phyloP scores from a whole-genome alignment of 1,284 basidiomycete species.

The Naganishia sp. region DNA sequence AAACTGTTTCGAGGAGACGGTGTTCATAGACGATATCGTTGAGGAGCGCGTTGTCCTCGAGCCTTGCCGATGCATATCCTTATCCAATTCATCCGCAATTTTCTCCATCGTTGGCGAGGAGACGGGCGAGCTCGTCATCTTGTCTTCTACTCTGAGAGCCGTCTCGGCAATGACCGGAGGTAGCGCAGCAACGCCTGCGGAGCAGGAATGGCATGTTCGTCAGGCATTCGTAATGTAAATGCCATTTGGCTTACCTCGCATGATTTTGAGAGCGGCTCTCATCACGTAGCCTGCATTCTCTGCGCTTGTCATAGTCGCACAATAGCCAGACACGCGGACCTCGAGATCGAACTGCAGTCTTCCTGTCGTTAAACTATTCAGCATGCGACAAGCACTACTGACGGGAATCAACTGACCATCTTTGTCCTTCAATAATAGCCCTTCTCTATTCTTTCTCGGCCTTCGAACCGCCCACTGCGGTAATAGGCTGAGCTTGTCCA shows the following conservation, averaged over 20 bases:
- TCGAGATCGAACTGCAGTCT: conserved; percentile 63
- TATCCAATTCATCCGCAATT: conserved; percentile 16
- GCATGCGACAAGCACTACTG: background rate
- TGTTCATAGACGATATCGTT: conserved; percentile 33
- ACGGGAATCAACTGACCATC: conserved; percentile 18
- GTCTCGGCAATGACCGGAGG: conserved; percentile 57
- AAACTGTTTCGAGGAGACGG: conserved; percentile 28
- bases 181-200: conserved; percentile 64
- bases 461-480: conserved; percentile 48
- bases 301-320: conserved; percentile 63
- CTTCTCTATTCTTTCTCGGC: conserved; percentile 32
- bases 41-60: conserved; percentile 6
- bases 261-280: conserved; percentile 70
- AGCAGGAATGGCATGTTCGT: conserved; percentile 6
- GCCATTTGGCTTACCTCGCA: conserved; percentile 62
- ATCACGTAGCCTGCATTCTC: conserved; percentile 71
- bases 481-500: conserved; percentile 42
- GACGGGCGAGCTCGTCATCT: conserved; percentile 15
- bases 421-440: conserved; percentile 22
- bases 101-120: conserved; percentile 18
- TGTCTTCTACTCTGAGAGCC: conserved; percentile 18
- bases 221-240: background rate
- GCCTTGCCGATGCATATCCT: conserved; percentile 12
- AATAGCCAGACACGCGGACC: conserved; percentile 73
- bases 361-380: conserved; percentile 19